Evolutionary conservation across 1,139 yeast species (phyloP).

Genomic region (Suhomyces yuchorum): DNA sequence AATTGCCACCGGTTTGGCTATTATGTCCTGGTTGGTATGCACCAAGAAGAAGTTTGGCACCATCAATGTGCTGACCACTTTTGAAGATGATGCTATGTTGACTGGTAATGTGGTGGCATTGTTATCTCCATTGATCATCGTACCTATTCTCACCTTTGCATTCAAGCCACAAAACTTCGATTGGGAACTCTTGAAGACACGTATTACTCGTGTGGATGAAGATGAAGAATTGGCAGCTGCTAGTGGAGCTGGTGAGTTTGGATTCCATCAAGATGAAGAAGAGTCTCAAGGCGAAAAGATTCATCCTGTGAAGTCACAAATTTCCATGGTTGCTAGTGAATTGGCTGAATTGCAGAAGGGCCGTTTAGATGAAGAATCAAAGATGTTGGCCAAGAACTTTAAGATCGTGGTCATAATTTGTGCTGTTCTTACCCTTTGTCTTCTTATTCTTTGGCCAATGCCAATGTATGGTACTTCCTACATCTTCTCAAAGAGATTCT

Average conservation of each 20-base stretch:
- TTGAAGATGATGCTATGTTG: constrained; percentile 79
- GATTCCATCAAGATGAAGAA: constrained; percentile 22
- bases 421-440: constrained; percentile 56
- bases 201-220: constrained; percentile 65
- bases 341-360: constrained; percentile 40
- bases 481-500: constrained; percentile 68
- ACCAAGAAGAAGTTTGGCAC: constrained; percentile 56
- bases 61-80: constrained; percentile 64
- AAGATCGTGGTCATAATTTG: constrained; percentile 59
- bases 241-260: constrained; percentile 26
- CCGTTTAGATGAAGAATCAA: constrained; percentile 47
- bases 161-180: constrained; percentile 75
- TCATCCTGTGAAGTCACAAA: constrained; percentile 41
- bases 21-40: constrained; percentile 66
- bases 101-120: constrained; percentile 85
- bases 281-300: constrained; percentile 34
- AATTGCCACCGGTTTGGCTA: constrained; percentile 60
- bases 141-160: constrained; percentile 64
- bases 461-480: constrained; percentile 82
- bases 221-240: constrained; percentile 54
- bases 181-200: constrained; percentile 57
- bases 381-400: constrained; percentile 50
- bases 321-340: constrained; percentile 45
- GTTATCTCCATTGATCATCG: constrained; percentile 66
- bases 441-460: constrained; percentile 81